A percentile compares a stretch with the other conserved stretches of the same genome.
Evolutionary conservation across 2,329 filamentous ascomycete genomes (phyloP).

Genomic region (Aureobasidium leucospermi): DNA sequence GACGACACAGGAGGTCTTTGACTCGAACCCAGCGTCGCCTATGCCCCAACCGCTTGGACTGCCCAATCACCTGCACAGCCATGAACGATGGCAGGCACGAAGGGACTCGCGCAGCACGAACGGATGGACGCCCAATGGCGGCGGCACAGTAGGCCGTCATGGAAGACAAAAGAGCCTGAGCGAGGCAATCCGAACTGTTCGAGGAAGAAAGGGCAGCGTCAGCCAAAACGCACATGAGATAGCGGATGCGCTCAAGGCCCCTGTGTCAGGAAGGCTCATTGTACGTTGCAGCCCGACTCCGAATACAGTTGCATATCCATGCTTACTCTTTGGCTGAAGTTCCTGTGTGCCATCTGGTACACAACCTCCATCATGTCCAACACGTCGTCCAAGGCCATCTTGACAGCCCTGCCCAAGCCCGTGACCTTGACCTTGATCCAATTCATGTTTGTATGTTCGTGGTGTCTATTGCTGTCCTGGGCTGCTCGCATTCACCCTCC

Average conservation of each 20-base stretch:
- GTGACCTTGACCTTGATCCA: constrained; percentile 88
- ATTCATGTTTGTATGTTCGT: constrained; percentile 85
- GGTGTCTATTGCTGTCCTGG: constrained; percentile 74
- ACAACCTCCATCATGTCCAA: constrained; percentile 92
- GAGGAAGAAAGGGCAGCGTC: constrained; percentile 73
- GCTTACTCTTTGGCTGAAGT: constrained; percentile 43
- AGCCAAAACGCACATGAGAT: constrained; percentile 91
- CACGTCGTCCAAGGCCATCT: constrained; percentile 93
- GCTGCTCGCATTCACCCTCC: constrained; percentile 65
- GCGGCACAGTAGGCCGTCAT: constrained; percentile 47
- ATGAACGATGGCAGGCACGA: constrained; percentile 56
- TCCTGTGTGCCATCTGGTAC: constrained; percentile 87
- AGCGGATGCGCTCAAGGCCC: constrained; percentile 81
- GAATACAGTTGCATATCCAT: constrained; percentile 15
- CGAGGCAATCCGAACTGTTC: constrained; percentile 79
- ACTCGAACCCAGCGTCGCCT: constrained; percentile 23
- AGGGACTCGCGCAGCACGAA: constrained; percentile 27
- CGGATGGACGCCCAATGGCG: constrained; percentile 3
- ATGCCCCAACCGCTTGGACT: constrained; percentile 26
- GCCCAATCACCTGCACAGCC: constrained; percentile 29
- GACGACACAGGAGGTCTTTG: constrained; percentile 25
- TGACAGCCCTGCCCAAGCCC: constrained; percentile 84
- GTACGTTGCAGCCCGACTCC: constrained; percentile 45
- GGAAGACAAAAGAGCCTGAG: constrained; percentile 76
- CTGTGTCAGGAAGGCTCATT: constrained; percentile 79